Evolutionary conservation across 164 flowering plant species (phyloP).

Genomic region (Platanus orientalis): DNA sequence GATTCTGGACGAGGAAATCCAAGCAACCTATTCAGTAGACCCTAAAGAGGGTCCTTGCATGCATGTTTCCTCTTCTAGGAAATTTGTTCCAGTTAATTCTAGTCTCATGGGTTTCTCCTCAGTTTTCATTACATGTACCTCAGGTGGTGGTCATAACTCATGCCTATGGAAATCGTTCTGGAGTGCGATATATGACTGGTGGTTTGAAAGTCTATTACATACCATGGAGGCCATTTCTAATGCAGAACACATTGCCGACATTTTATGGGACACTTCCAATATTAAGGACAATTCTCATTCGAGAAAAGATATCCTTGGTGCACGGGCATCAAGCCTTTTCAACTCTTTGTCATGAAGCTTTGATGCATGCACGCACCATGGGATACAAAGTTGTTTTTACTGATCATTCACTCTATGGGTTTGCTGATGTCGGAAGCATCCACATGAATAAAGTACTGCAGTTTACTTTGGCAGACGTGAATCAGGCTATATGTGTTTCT

Average conservation of each 20-base stretch:
- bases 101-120: neutral
- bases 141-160: constrained; percentile 95
- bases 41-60: no score
- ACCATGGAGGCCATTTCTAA: constrained; percentile 84
- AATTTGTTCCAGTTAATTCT: neutral
- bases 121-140: constrained; percentile 3
- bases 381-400: constrained; percentile 91
- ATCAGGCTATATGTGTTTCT: constrained; percentile 95
- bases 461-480: constrained; percentile 89
- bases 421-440: constrained; percentile 93
- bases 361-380: constrained; percentile 97
- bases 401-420: constrained; percentile 95
- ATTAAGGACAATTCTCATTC: constrained; percentile 69
- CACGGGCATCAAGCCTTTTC: constrained; percentile 99
- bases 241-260: constrained; percentile 90
- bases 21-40: no score
- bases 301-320: constrained; percentile 75
- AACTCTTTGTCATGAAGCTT: constrained; percentile 92
- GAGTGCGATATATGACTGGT: constrained; percentile 91
- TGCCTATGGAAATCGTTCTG: constrained; percentile 87
- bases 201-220: constrained; percentile 88
- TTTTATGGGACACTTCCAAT: constrained; percentile 90
- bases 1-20: no score
- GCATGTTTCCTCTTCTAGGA: no score
- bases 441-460: constrained; percentile 97